Percentiles rank a stretch among this genome's conserved stretches.
These are phyloP conservation scores for Eucommia ulmoides DNA, from an alignment of 257 asterid species.

Conservation along the genomic window DNA sequence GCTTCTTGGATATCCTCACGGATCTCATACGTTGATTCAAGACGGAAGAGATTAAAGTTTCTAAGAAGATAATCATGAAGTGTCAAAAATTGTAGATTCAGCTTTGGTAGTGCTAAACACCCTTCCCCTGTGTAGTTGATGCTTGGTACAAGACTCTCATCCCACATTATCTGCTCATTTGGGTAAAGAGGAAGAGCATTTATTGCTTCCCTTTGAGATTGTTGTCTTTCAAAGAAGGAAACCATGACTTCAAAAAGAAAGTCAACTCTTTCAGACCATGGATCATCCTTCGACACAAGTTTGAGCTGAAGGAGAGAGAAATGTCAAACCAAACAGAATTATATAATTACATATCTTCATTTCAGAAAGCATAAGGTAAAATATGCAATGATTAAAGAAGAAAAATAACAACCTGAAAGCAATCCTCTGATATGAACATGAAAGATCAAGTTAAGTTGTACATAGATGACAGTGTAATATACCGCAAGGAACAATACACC, in stretches of 20 bases:
- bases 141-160: conserved; percentile 98
- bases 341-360: no score
- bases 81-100: conserved; percentile 86
- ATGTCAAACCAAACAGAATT: no score
- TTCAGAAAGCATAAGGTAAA: no score
- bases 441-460: neutral
- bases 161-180: conserved; percentile 98
- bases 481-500: no score
- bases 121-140: conserved; percentile 99
- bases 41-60: conserved; percentile 96
- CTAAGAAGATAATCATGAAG: conserved; percentile 96
- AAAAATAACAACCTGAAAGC: conserved; percentile 4
- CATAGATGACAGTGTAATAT: neutral
- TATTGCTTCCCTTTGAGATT: conserved; percentile 94
- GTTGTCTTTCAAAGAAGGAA: conserved; percentile 85
- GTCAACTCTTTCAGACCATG: conserved; percentile 92
- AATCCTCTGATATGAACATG: neutral
- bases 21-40: conserved; percentile 95
- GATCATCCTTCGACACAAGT: conserved; percentile 68
- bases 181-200: conserved; percentile 98
- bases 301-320: conserved; percentile 46
- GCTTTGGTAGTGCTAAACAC: conserved; percentile 97
- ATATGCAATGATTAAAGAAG: no score
- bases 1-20: conserved; percentile 99
- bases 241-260: conserved; percentile 88